Base-by-base conservation (phyloP, 176 grass and related monocot genomes). In the Miscanthus lutarioriparius region DNA sequence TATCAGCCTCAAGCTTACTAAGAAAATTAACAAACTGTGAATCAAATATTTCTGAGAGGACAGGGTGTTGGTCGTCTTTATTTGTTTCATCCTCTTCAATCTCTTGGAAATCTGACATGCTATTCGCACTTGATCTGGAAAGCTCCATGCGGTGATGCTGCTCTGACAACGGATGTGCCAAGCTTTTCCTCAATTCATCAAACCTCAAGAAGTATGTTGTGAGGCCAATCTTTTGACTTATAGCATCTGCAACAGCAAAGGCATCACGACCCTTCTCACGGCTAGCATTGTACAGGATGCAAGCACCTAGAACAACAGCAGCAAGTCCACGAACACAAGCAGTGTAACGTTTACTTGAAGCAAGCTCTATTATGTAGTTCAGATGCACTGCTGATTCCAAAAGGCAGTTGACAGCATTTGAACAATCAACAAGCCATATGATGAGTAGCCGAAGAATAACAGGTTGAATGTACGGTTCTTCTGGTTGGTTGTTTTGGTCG, bases 151-250 rank as follows among this genome's bases (percentile, higher is more conserved):
- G 82, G 38, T 90, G 82, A 70, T 91, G 87, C 69, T 82, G 77
- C 51, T 65, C 81, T 74, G 77, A 83, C 25, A 83, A 82, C 19
- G 84, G 71, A 83, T 87, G 75, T 22, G 64, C 70, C 83, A 99
- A 87, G 26, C 33, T 89, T 91, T 90, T 96, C 76, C 66, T 66
- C 76, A 96, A 85, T 74, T 94, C 97, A 82, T 99, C 93, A 19
- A 99, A 94, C 94, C 85, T 92, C 51, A 90, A 69, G 70, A 96
- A 94, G 81, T 94, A 99, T 62, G 88, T 84, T 30, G 87, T 92
- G 45, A 99, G 87, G 38, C 93, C 93, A 81, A 96, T 80, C 70
- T 94, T 99, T 83, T 96, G 90, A 80, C 93, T 96, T 83, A 99
- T 89, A 83, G 91, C 81, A 92, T 99, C 97, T 49, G 82, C 90